Evolutionary conservation across 352 stramenopile genomes (phyloP), one percentile per base, ranked within the genome.

Genomic region (Blastocystis sp.): DNA sequence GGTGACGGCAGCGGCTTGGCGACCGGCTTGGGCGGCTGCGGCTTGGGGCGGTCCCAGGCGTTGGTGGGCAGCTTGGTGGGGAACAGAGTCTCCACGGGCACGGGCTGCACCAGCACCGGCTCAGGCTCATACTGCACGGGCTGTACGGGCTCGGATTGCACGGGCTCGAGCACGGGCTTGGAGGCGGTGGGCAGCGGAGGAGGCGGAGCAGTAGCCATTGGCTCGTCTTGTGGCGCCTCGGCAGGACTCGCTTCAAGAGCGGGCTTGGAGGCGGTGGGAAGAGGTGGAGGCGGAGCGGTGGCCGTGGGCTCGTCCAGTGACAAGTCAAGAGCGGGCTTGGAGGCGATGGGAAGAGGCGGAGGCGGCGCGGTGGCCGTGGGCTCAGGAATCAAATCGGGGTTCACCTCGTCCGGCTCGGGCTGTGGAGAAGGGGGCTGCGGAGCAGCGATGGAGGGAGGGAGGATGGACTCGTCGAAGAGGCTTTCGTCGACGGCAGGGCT

Each of bases 251-350:
- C 21, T 69, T 24, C 34, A n/a, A n/a, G n/a, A 43, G 24, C 7
- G 19, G 71, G 71, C 54, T 81, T 81, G 43, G 71, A 54, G 42
- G 57, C 71, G 14, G 71, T 52, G 24, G 71, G 71, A 21, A 81
- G 71, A 24, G 71, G 71, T 0, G 71, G 71, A n/a, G 42, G 43
- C 2, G 40, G 40, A 6, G 64, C 24, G 17, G 64, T 34, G 28
- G 28, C 0, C 28, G 28, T 34, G 28, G 19, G 34, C 64, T 74
- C 64, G 10, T 17, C 28, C 45, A 17, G n/a, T 17, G 24, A 11
- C 34, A 17, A 19, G 19, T 24, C 34, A n/a, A n/a, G n/a, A 43
- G 24, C 7, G 19, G 71, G 71, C 54, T 81, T 81, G 43, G 71
- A 54, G 42, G 57, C 71, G 14, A 45, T 52, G 24, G 71, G 71